These are phyloP conservation scores for Solanum sitiens DNA, from an alignment of 257 asterid species.

Conservation along the genomic window DNA sequence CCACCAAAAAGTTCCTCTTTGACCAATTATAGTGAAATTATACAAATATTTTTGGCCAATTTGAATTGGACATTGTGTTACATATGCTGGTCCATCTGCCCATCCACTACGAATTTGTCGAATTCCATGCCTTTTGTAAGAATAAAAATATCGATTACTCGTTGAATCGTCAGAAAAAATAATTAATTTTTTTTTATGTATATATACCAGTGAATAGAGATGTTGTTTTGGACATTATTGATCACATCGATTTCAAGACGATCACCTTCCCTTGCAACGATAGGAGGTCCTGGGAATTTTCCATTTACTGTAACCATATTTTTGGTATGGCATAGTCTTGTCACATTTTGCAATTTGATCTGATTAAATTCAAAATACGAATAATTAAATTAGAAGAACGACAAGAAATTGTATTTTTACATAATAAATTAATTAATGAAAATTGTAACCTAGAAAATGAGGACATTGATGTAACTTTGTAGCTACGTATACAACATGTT, in stretches of 20 bases:
- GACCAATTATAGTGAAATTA: neutral
- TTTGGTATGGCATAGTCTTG: slow-evolving; percentile 6
- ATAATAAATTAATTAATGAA: no score
- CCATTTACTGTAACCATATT: slow-evolving; percentile 5
- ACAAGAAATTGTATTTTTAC: neutral
- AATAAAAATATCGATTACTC: neutral
- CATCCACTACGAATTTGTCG: neutral
- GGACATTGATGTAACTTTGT: neutral
- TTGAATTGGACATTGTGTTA: neutral
- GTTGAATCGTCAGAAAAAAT: neutral
- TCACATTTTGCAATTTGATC: slow-evolving; percentile 3
- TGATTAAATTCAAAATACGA: neutral
- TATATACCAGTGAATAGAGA: neutral
- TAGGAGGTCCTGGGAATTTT: slow-evolving; percentile 1
- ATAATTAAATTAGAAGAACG: neutral
- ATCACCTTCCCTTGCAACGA: slow-evolving; percentile 2
- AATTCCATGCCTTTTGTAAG: neutral
- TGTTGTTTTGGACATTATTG: neutral
- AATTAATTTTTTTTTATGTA: neutral
- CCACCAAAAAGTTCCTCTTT: neutral
- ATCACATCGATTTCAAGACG: neutral
- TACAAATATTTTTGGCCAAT: neutral
- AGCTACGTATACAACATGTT: neutral
- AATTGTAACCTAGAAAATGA: neutral
- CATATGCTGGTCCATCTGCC: neutral